Evolutionary conservation across 1,284 basidiomycete genomes (phyloP).

Genomic region (Ustilago xerochloae): DNA sequence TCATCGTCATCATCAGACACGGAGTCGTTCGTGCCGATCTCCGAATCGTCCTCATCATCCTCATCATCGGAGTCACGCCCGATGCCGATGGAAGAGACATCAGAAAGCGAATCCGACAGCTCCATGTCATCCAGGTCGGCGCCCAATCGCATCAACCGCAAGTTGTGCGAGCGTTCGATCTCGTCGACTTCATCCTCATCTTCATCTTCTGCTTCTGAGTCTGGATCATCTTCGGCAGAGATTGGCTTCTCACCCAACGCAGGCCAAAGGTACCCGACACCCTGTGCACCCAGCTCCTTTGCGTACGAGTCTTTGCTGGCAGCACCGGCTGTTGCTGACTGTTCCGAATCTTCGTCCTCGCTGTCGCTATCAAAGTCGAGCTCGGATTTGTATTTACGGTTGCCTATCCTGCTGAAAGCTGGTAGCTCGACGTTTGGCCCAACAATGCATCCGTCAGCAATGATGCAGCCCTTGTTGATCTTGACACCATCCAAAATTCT

Average conservation of each 20-base stretch:
- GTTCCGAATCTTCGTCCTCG: conserved; percentile 52
- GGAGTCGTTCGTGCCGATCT: conserved; percentile 20
- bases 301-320: conserved; percentile 17
- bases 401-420: conserved; percentile 80
- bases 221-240: conserved; percentile 17
- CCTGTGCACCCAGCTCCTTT: conserved; percentile 40
- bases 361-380: conserved; percentile 50
- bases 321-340: conserved; percentile 21
- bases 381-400: conserved; percentile 49
- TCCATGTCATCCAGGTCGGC: conserved; percentile 46
- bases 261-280: conserved; percentile 61
- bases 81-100: conserved; percentile 56
- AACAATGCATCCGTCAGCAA: conserved; percentile 65
- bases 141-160: conserved; percentile 48
- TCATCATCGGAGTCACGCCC: conserved; percentile 52
- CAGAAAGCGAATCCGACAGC: conserved; percentile 46
- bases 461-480: conserved; percentile 71
- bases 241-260: conserved; percentile 37
- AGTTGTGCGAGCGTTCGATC: conserved; percentile 50
- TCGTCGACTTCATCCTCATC: conserved; percentile 51
- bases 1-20: conserved; percentile 41
- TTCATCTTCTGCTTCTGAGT: conserved; percentile 38
- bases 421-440: conserved; percentile 73
- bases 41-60: conserved; percentile 34
- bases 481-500: conserved; percentile 76